These are phyloP conservation scores for Climacium dendroides DNA, from an alignment of 225 moss, liverwort and hornwort species.

Conservation along the genomic window DNA sequence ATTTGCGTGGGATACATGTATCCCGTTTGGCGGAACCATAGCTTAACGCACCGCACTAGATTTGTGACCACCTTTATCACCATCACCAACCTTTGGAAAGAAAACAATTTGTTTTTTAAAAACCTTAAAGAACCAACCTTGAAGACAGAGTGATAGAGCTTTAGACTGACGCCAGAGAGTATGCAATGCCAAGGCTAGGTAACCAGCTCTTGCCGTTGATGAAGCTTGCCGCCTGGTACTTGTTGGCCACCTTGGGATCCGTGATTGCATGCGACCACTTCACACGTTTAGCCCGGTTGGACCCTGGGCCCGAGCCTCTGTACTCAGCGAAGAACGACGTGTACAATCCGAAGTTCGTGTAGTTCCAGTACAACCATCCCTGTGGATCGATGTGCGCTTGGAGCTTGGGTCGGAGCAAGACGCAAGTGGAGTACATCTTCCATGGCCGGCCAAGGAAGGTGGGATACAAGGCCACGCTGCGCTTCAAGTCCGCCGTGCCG, in stretches of 20 bases:
- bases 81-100: not conserved
- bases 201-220: slow-evolving; percentile 27
- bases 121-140: not conserved
- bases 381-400: slow-evolving; percentile 27
- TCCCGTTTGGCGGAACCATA: not conserved
- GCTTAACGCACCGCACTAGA: not conserved
- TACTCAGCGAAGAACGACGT: slow-evolving; percentile 65
- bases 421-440: slow-evolving; percentile 57
- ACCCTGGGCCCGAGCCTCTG: slow-evolving; percentile 15
- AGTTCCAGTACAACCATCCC: slow-evolving; percentile 74
- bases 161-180: not conserved
- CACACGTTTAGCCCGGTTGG: slow-evolving; percentile 6
- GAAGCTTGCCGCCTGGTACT: slow-evolving; percentile 21
- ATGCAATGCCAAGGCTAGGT: not conserved
- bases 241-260: not conserved
- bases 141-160: not conserved
- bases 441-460: slow-evolving; percentile 71
- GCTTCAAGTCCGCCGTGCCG: slow-evolving; percentile 10
- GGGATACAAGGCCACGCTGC: not conserved
- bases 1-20: not conserved
- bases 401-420: slow-evolving; percentile 29
- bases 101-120: too few relatives aligned
- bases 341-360: slow-evolving; percentile 37
- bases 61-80: not conserved
- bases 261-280: slow-evolving; percentile 44